Conservation (phyloP, 108 stramenopile species). For the Nannochloropsis oceanica region DNA sequence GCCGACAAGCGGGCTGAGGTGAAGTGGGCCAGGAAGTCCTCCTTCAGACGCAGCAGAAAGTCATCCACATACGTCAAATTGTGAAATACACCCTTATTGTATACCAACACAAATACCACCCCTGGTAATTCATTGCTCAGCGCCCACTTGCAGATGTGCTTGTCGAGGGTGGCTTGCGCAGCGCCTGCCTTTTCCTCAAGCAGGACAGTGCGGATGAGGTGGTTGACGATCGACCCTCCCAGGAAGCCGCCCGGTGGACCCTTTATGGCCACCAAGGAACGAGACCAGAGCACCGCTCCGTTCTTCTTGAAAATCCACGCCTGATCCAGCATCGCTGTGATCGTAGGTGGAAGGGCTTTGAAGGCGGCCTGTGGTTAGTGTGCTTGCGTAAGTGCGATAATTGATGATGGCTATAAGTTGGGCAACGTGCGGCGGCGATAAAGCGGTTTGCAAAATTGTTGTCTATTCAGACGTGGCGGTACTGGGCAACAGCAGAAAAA, state of each 20-base stretch:
- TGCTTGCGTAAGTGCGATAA: no score
- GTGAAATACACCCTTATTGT: conserved; percentile 18
- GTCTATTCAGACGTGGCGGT: no score
- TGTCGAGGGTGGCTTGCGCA: conserved; percentile 5
- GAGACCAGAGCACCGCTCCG: conserved; percentile 35
- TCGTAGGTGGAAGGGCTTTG: background rate
- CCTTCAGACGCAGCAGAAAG: conserved; percentile 14
- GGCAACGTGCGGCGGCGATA: no score
- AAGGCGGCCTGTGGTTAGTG: no score
- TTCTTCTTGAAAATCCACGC: conserved; percentile 31
- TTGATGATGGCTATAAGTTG: no score
- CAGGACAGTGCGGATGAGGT: conserved; percentile 34
- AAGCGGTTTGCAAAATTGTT: no score
- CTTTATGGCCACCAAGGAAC: conserved; percentile 27
- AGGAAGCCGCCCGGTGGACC: conserved; percentile 16
- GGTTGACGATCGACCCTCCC: conserved; percentile 7
- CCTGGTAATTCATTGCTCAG: conserved; percentile 13
- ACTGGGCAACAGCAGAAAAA: no score
- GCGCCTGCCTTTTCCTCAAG: conserved; percentile 36
- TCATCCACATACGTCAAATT: conserved; percentile 32
- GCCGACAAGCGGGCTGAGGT: background rate
- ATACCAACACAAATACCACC: conserved; percentile 32
- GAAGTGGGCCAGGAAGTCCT: conserved; percentile 5
- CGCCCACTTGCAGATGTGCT: conserved; percentile 15
- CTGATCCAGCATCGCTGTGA: conserved; percentile 25